Percentiles rank a stretch among this genome's conserved stretches.
Evolutionary conservation across 805 yeast genomes (phyloP).

Genomic region (Phaffomyces antillensis): DNA sequence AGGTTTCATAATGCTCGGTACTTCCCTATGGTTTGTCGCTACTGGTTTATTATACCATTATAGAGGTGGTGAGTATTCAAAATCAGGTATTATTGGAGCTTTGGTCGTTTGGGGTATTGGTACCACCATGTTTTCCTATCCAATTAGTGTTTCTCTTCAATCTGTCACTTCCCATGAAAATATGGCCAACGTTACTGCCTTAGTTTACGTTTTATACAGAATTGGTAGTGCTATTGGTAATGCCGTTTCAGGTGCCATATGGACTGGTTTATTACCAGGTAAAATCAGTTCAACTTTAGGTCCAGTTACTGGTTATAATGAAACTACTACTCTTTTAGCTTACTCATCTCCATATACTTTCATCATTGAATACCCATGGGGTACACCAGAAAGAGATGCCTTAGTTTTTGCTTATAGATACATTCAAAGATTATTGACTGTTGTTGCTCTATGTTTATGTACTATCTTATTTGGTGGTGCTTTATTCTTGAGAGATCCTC

Average conservation of each 20-base stretch:
- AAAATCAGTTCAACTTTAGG: constrained; percentile 30
- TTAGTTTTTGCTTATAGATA: constrained; percentile 52
- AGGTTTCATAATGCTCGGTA: constrained; percentile 53
- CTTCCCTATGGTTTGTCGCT: constrained; percentile 50
- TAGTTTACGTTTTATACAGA: constrained; percentile 49
- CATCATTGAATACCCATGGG: constrained; percentile 46
- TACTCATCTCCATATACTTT: constrained; percentile 50
- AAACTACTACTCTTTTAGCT: constrained; percentile 37
- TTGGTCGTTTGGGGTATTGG: constrained; percentile 60
- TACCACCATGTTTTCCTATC: constrained; percentile 63
- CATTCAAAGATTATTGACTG: constrained; percentile 50
- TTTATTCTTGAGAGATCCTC: constrained; percentile 47
- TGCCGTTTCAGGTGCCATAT: constrained; percentile 61
- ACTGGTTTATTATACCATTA: constrained; percentile 50
- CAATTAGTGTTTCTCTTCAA: constrained; percentile 58
- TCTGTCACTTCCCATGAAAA: constrained; percentile 56
- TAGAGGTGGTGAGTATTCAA: constrained; percentile 46
- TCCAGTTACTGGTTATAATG: constrained; percentile 5
- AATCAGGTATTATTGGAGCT: constrained; percentile 58
- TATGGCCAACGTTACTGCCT: constrained; percentile 58
- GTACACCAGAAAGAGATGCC: constrained; percentile 51
- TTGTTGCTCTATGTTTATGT: constrained; percentile 45
- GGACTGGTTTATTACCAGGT: constrained; percentile 53
- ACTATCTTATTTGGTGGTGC: constrained; percentile 40
- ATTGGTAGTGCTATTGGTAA: constrained; percentile 63